Percentiles rank a stretch among this genome's conserved stretches.
Conservation (phyloP, 2,329 filamentous ascomycete species). For the Bertia moriformis region DNA sequence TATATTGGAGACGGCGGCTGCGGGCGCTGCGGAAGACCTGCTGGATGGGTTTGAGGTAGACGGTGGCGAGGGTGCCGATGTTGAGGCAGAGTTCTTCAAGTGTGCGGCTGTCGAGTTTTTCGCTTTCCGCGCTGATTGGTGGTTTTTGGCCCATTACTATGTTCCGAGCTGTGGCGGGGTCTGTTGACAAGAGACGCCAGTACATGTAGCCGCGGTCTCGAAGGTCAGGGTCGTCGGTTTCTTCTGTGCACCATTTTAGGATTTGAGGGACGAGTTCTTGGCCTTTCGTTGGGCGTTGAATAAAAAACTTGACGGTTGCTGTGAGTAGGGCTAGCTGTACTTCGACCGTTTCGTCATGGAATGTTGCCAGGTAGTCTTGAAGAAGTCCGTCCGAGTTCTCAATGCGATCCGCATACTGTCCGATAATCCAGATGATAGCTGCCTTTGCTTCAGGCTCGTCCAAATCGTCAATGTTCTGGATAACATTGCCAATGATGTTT, state of each 20-base stretch:
- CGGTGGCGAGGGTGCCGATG: conserved; percentile 87
- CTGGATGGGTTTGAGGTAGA: conserved; percentile 94
- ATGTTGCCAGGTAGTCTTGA: conserved; percentile 88
- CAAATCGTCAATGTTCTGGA: conserved; percentile 87
- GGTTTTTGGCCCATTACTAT: conserved; percentile 98
- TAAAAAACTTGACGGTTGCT: conserved; percentile 94
- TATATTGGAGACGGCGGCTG: conserved; percentile 64
- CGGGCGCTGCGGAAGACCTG: conserved; percentile 87
- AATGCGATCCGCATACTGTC: conserved; percentile 91
- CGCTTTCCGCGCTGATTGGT: conserved; percentile 86
- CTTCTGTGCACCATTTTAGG: conserved; percentile 95
- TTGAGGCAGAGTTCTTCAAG: conserved; percentile 95
- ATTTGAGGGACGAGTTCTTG: conserved; percentile 88
- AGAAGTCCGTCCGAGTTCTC: conserved; percentile 89
- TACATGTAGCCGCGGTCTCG: conserved; percentile 98
- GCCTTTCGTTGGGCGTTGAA: conserved; percentile 86
- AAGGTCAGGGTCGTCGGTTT: conserved; percentile 96
- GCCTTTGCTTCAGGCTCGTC: conserved; percentile 97
- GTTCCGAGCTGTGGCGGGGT: conserved; percentile 70
- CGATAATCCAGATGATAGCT: conserved; percentile 98
- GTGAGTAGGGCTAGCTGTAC: conserved; percentile 90
- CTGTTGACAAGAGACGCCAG: conserved; percentile 87
- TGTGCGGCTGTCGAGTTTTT: conserved; percentile 79
- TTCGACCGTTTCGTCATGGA: conserved; percentile 86
- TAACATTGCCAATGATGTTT: conserved; percentile 87